phyloP scores from a whole-genome alignment of 805 yeast genomes.

The Candida ascalaphidarum region DNA sequence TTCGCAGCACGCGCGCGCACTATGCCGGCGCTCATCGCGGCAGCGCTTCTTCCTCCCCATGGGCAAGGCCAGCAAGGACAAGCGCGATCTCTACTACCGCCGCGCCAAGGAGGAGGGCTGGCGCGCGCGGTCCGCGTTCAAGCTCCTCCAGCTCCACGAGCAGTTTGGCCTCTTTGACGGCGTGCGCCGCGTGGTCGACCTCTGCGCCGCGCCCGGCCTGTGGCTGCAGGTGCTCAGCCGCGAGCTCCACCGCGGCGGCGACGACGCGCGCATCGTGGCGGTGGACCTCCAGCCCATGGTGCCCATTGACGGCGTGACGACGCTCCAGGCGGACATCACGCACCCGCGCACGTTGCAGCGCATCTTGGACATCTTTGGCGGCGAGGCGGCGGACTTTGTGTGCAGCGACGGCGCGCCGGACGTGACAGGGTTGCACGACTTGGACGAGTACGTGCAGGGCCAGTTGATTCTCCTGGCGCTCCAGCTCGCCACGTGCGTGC shows the following conservation, averaged over 20 bases:
- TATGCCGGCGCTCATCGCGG: too few relatives aligned
- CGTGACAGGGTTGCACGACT: conserved; percentile 93
- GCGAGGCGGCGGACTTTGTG: conserved; percentile 90
- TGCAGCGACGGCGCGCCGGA: conserved; percentile 99
- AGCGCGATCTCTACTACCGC: conserved; percentile 83
- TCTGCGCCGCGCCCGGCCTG: conserved; percentile 71
- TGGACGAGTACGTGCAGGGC: conserved; percentile 95
- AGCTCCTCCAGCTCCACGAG: conserved; percentile 81
- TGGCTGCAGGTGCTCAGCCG: conserved; percentile 94
- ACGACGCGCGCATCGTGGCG: conserved; percentile 70
- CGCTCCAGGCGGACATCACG: conserved; percentile 94
- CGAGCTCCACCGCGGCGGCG: conserved; percentile 38
- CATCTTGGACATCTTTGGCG: conserved; percentile 77
- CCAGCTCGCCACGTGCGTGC: conserved; percentile 81
- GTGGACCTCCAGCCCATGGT: conserved; percentile 98
- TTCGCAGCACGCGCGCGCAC: too few relatives aligned
- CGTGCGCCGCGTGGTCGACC: conserved; percentile 80
- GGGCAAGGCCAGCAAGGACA: conserved; percentile 95
- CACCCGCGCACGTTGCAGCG: conserved; percentile 81
- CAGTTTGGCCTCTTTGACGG: conserved; percentile 76
- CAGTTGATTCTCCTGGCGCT: conserved; percentile 87
- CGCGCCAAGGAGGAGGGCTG: conserved; percentile 97
- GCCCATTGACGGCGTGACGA: conserved; percentile 84
- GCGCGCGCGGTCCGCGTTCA: conserved; percentile 96
- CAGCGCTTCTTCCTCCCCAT: conserved; percentile 1